Evolutionary conservation across 768 basidiomycete genomes (phyloP).

Genomic region (Cystobasidium onofrii): DNA sequence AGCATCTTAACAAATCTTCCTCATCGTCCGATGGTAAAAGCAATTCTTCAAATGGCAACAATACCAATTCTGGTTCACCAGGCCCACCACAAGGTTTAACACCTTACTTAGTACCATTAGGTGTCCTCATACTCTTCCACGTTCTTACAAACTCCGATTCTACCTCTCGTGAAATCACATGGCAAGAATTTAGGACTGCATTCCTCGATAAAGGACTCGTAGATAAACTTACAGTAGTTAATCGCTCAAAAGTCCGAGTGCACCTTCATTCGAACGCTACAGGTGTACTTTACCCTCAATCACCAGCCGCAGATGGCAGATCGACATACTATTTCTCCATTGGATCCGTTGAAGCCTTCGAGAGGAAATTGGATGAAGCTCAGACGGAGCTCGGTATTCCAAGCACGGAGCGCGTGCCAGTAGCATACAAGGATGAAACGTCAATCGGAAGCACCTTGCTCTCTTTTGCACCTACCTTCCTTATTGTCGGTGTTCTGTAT

Average conservation of each 20-base stretch:
- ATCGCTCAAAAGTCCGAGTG: constrained; percentile 79
- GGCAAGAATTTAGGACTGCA: constrained; percentile 97
- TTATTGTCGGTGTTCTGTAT: constrained; percentile 80
- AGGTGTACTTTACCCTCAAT: constrained; percentile 62
- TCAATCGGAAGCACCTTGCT: constrained; percentile 70
- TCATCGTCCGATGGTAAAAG: constrained; percentile 5
- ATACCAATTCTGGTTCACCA: constrained; percentile 28
- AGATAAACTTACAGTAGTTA: constrained; percentile 84
- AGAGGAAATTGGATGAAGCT: constrained; percentile 86
- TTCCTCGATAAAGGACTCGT: constrained; percentile 95
- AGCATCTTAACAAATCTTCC: constrained; percentile 16
- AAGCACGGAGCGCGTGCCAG: constrained; percentile 83
- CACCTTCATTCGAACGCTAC: constrained; percentile 85
- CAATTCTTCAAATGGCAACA: not conserved
- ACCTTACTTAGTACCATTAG: constrained; percentile 34
- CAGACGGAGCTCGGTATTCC: constrained; percentile 88
- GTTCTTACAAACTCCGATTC: constrained; percentile 28
- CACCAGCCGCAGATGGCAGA: constrained; percentile 45
- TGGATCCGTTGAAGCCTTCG: constrained; percentile 92
- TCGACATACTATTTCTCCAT: constrained; percentile 80
- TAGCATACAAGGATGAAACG: constrained; percentile 91
- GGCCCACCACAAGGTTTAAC: constrained; percentile 17
- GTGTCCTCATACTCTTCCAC: constrained; percentile 39
- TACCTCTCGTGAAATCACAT: constrained; percentile 71
- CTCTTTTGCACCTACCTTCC: constrained; percentile 87